Evolutionary conservation across 495 filamentous ascomycete genomes (phyloP).

Genomic region (Penicillium longicatenatum): DNA sequence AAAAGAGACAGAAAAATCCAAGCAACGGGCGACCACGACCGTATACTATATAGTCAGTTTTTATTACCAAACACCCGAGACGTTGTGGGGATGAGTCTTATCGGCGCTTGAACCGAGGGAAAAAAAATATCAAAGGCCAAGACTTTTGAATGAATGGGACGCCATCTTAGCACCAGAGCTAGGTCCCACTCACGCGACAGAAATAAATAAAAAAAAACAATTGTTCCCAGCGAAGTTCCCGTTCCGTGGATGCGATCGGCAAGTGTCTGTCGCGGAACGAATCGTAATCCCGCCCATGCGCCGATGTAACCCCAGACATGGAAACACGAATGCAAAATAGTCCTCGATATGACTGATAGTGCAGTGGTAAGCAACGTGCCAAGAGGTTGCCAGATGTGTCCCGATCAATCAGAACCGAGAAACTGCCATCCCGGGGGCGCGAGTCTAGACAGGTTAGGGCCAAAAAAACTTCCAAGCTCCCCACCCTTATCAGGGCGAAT

Average conservation of each 20-base stretch:
- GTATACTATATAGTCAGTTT: conserved; percentile 30
- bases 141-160: conserved; percentile 8
- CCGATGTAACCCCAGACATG: conserved; percentile 40
- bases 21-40: conserved; percentile 4
- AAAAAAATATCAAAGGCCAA: conserved; percentile 14
- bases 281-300: conserved; percentile 4
- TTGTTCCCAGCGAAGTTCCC: conserved; percentile 9
- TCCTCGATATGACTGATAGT: background rate
- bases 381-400: background rate
- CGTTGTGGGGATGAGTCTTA: conserved; percentile 23
- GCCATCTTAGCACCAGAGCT: conserved; percentile 7
- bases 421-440: conserved; percentile 5
- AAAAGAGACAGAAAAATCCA: conserved; percentile 4
- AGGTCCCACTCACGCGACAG: conserved; percentile 10
- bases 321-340: conserved; percentile 18
- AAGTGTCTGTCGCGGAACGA: conserved; percentile 6
- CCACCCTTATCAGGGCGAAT: conserved; percentile 21
- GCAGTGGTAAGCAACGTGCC: conserved; percentile 18
- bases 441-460: conserved; percentile 9
- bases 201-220: conserved; percentile 6
- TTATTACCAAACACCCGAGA: conserved; percentile 22
- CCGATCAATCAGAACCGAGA: conserved; percentile 14
- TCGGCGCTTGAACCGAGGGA: conserved; percentile 24
- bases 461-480: background rate
- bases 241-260: conserved; percentile 31